These are phyloP conservation scores for Fusarium xyrophilum DNA, from an alignment of 2,329 filamentous ascomycete species.

Conservation along the genomic window DNA sequence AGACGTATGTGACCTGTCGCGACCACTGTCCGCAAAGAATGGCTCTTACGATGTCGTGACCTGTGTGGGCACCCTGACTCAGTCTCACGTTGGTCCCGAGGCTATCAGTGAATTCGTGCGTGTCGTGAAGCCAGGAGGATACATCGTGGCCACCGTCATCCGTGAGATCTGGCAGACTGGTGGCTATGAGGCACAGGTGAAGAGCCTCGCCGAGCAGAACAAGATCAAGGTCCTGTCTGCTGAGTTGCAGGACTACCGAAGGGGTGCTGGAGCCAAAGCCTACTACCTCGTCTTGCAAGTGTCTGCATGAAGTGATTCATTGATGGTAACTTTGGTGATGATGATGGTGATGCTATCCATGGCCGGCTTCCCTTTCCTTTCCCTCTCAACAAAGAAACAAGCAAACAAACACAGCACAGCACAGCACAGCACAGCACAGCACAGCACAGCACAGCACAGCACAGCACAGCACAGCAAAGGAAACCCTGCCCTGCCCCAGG, in stretches of 20 bases:
- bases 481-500: neutral
- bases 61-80: conserved; percentile 63
- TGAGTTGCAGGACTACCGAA: conserved; percentile 45
- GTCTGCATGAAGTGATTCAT: conserved; percentile 17
- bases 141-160: conserved; percentile 59
- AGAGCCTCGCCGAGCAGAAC: conserved; percentile 36
- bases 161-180: conserved; percentile 57
- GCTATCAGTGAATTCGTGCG: conserved; percentile 59
- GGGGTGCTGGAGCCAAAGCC: conserved; percentile 42
- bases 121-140: conserved; percentile 54
- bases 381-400: conserved; percentile 3
- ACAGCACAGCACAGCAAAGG: too few species aligned
- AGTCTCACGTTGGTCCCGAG: conserved; percentile 60
- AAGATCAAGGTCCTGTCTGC: conserved; percentile 42
- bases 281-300: conserved; percentile 44
- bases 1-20: conserved; percentile 54
- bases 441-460: too few species aligned
- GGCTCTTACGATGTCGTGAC: conserved; percentile 57
- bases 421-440: too few species aligned
- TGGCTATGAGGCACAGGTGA: conserved; percentile 56
- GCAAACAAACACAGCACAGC: neutral
- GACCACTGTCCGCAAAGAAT: conserved; percentile 49
- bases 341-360: conserved; percentile 6
- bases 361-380: neutral
- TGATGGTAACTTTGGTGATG: conserved; percentile 21